Conservation (phyloP, 257 asterid species). For the Linaria vulgaris region DNA sequence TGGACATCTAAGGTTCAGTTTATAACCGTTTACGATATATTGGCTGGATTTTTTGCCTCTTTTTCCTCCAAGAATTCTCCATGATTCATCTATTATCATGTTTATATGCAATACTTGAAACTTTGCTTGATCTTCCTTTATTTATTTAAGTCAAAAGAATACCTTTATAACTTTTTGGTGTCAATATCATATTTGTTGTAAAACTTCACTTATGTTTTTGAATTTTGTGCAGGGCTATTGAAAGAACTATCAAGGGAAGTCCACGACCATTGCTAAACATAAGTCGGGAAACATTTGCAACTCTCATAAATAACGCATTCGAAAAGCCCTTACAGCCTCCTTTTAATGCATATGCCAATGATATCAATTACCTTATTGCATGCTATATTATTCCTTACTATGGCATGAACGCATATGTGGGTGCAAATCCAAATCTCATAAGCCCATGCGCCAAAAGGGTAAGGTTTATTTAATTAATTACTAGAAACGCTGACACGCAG, state of each 20-base stretch:
- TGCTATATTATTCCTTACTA: constrained; percentile 52
- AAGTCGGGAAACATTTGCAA: constrained; percentile 39
- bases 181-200: neutral
- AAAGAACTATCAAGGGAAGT: constrained; percentile 39
- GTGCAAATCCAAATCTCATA: constrained; percentile 42
- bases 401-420: constrained; percentile 71
- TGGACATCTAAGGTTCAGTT: constrained; percentile 52
- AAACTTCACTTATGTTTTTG: too few species aligned
- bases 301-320: constrained; percentile 40
- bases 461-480: too few species aligned
- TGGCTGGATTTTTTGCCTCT: too few species aligned
- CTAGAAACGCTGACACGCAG: too few species aligned
- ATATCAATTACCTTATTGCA: constrained; percentile 50
- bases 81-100: too few species aligned
- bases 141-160: too few species aligned
- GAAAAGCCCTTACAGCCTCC: constrained; percentile 36
- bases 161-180: neutral
- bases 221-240: constrained; percentile 38
- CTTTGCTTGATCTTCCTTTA: too few species aligned
- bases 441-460: constrained; percentile 38
- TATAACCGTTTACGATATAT: too few species aligned
- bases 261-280: constrained; percentile 47
- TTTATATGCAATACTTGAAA: too few species aligned
- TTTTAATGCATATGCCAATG: constrained; percentile 58
- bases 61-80: too few species aligned